phyloP scores from a whole-genome alignment of 2,329 filamentous ascomycete genomes.

The Cladosporium sphaerospermum region DNA sequence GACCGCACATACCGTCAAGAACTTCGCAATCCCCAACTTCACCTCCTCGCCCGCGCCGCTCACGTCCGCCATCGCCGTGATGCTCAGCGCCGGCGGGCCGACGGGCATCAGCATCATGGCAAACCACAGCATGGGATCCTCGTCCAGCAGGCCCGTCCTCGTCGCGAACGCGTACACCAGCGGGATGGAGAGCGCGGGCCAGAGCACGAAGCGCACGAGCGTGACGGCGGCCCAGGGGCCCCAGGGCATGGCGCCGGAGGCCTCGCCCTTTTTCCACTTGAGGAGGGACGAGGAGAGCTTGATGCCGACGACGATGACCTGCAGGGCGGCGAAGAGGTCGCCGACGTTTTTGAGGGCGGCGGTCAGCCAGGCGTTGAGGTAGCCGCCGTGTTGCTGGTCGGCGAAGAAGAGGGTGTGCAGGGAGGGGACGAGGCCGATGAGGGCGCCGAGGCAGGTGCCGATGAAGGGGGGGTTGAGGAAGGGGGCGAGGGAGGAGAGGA shows the following conservation, averaged over 20 bases:
- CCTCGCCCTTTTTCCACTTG: conserved; percentile 39
- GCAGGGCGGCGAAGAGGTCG: conserved; percentile 57
- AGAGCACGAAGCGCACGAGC: conserved; percentile 53
- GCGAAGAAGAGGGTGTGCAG: conserved; percentile 59
- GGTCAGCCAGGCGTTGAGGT: conserved; percentile 62
- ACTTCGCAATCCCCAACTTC: conserved; percentile 50
- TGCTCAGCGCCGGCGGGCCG: conserved; percentile 50
- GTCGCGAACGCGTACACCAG: conserved; percentile 51
- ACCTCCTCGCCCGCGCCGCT: conserved; percentile 40
- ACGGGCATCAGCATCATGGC: conserved; percentile 55
- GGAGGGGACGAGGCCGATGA: conserved; percentile 54
- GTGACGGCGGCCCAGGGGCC: conserved; percentile 47
- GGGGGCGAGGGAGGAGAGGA: conserved; percentile 38
- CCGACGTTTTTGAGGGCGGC: conserved; percentile 56
- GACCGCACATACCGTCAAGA: conserved; percentile 36
- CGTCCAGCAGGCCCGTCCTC: conserved; percentile 45
- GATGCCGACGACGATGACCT: conserved; percentile 62
- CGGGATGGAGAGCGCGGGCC: conserved; percentile 48
- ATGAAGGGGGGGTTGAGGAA: conserved; percentile 59
- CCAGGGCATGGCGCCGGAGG: conserved; percentile 43
- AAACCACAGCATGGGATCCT: conserved; percentile 63
- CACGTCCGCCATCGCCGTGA: conserved; percentile 47
- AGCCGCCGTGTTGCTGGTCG: conserved; percentile 51
- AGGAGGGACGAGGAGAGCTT: conserved; percentile 52
- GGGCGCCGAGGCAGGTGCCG: conserved; percentile 52